Percentiles rank a stretch among this genome's conserved stretches.
These are phyloP conservation scores for Russula dissimulans DNA, from an alignment of 768 basidiomycete species.

Conservation along the genomic window DNA sequence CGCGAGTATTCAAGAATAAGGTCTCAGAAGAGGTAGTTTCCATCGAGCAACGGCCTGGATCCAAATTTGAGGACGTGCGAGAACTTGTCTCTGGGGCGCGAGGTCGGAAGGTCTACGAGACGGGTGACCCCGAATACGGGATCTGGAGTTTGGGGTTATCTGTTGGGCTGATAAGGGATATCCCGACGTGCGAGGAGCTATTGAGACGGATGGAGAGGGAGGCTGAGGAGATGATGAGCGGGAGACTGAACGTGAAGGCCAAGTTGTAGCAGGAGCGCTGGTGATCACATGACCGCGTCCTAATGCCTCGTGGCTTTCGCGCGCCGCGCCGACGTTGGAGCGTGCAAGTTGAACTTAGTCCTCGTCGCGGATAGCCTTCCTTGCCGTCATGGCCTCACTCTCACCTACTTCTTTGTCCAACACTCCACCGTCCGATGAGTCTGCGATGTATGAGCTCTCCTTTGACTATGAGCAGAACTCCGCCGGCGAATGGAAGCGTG, in stretches of 20 bases:
- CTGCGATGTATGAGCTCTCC: slow-evolving; percentile 53
- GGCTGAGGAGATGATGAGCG: slow-evolving; percentile 53
- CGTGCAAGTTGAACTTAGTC: slow-evolving; percentile 6
- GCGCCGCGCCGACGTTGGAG: background rate
- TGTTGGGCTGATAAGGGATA: slow-evolving; percentile 70
- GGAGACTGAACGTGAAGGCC: slow-evolving; percentile 30
- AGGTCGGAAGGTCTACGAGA: slow-evolving; percentile 68
- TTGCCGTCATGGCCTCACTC: background rate
- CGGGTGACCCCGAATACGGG: slow-evolving; percentile 78
- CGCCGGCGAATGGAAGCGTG: slow-evolving; percentile 46
- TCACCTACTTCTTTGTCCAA: slow-evolving; percentile 17
- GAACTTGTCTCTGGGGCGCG: slow-evolving; percentile 68
- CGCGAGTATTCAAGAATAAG: slow-evolving; percentile 81
- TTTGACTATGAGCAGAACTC: slow-evolving; percentile 55
- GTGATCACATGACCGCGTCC: slow-evolving; percentile 11
- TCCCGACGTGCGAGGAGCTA: slow-evolving; percentile 72
- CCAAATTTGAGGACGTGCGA: slow-evolving; percentile 77
- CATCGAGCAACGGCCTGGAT: slow-evolving; percentile 71
- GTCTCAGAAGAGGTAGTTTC: slow-evolving; percentile 78
- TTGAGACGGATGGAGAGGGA: slow-evolving; percentile 63
- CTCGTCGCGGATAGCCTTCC: no score
- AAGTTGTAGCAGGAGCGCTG: slow-evolving; percentile 21
- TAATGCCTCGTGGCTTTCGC: slow-evolving; percentile 4
- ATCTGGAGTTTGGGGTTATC: slow-evolving; percentile 71
- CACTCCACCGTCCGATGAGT: slow-evolving; percentile 44